Base-by-base conservation (phyloP, 345 rosid species). In the Arabidopsis suecica region DNA sequence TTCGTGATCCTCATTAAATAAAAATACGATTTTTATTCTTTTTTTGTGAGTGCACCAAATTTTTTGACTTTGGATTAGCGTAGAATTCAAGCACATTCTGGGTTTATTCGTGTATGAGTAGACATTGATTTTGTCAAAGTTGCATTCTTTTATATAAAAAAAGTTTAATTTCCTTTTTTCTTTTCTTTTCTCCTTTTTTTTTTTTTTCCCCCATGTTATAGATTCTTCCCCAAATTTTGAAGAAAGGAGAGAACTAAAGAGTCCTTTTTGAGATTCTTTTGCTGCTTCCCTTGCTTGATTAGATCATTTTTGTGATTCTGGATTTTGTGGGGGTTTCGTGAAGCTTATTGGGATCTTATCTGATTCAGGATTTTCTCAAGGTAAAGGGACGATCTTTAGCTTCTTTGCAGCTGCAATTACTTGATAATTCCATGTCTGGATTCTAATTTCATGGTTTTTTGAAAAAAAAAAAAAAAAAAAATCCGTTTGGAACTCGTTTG, bases 341-440 rank as follows among this genome's bases (percentile, higher is more conserved):
- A 73, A 64, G 83, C 80, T 73, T 78, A 57, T 76, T 65, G 75
- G 83, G 86, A 86, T 84, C 87, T 85, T 78, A 76, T 84, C 87
- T 86, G 78, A 85, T 85, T 86, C 79, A 78, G 79, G 83, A 78
- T 68, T 72, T 73, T 59, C 62, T 62, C 80, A 58, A 78, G 65
- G 73, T 65, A 13, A 72, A 83, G 84, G 23, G 42, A 68, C 12
- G 18, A 66, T 50, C 20, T 63, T 18, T 7, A 32, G 58, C 59
- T 45, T n/a, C 36, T 40, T n/a, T 63, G 2, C 37, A 25, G 65
- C 72, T 75, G 41, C 0, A 56, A 34, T 45, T 14, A 30, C 64
- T 53, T 37, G 59, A 6, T 65, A 4, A 34, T 41, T 61, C 11
- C 42, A 32, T 51, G 1, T 40, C 2, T 76, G 22, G 47, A 9